phyloP scores from a whole-genome alignment of 305 asterid genomes.

The Vinca major region DNA sequence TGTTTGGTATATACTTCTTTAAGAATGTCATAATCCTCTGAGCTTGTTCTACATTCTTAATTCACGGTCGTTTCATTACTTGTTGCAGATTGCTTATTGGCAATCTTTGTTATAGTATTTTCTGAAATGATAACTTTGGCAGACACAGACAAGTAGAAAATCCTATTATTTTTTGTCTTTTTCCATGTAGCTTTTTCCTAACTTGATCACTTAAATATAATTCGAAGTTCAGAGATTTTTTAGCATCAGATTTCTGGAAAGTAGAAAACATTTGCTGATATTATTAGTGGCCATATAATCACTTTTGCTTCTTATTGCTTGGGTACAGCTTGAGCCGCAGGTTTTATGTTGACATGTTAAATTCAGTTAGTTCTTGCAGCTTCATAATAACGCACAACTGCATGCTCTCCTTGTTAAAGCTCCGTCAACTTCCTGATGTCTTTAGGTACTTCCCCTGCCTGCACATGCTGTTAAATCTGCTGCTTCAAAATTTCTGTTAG shows the following conservation, averaged over 20 bases:
- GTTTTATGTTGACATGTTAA: not conserved
- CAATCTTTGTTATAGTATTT: not conserved
- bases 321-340: not conserved
- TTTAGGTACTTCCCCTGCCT: slow-evolving; percentile 72
- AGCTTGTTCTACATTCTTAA: not conserved
- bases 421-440: slow-evolving; percentile 14
- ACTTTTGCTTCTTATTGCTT: not conserved
- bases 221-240: not conserved
- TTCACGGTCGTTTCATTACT: not conserved
- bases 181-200: not conserved
- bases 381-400: not conserved
- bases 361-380: not conserved
- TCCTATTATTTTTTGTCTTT: not conserved
- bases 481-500: slow-evolving; percentile 70
- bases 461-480: slow-evolving; percentile 54
- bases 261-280: not conserved
- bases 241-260: not conserved
- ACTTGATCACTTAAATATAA: not conserved
- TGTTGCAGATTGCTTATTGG: not conserved
- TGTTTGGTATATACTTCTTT: slow-evolving; percentile 47
- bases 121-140: not conserved
- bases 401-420: not conserved
- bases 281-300: not conserved
- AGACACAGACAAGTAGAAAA: not conserved
- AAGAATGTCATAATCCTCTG: not conserved